phyloP scores from a whole-genome alignment of 768 basidiomycete genomes.

The Rhodotorula diobovata region DNA sequence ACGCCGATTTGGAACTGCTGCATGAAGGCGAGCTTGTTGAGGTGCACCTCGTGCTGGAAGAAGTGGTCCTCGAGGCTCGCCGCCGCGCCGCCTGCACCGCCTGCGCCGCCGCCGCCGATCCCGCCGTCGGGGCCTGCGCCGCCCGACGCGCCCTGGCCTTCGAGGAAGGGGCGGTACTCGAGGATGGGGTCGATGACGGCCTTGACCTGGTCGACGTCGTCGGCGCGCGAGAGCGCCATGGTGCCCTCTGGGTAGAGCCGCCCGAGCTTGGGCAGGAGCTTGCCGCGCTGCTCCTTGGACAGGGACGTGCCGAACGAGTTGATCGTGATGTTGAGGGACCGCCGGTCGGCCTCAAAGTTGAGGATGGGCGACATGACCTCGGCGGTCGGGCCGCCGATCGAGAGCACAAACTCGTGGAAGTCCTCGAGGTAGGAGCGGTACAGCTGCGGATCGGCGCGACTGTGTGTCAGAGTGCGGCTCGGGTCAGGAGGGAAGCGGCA shows the following conservation, averaged over 20 bases:
- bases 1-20: conserved; percentile 95
- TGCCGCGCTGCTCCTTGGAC: conserved; percentile 87
- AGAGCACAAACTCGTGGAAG: conserved; percentile 76
- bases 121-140: conserved; percentile 13
- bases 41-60: conserved; percentile 82
- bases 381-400: conserved; percentile 75
- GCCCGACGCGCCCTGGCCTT: conserved; percentile 41
- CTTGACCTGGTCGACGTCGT: conserved; percentile 90
- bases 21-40: conserved; percentile 91
- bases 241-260: conserved; percentile 93
- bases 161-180: conserved; percentile 89
- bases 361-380: conserved; percentile 90
- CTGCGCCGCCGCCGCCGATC: neutral
- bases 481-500: neutral
- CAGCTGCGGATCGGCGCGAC: conserved; percentile 49
- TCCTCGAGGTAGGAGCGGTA: conserved; percentile 99
- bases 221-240: conserved; percentile 84
- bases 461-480: neutral
- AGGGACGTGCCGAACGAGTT: conserved; percentile 97
- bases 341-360: conserved; percentile 91
- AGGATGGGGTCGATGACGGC: conserved; percentile 76
- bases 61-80: conserved; percentile 80
- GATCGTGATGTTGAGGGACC: conserved; percentile 96
- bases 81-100: conserved; percentile 39
- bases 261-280: conserved; percentile 89